These are phyloP conservation scores for Erysimum cheiri DNA, from an alignment of 441 rosid species.

Conservation along the genomic window DNA sequence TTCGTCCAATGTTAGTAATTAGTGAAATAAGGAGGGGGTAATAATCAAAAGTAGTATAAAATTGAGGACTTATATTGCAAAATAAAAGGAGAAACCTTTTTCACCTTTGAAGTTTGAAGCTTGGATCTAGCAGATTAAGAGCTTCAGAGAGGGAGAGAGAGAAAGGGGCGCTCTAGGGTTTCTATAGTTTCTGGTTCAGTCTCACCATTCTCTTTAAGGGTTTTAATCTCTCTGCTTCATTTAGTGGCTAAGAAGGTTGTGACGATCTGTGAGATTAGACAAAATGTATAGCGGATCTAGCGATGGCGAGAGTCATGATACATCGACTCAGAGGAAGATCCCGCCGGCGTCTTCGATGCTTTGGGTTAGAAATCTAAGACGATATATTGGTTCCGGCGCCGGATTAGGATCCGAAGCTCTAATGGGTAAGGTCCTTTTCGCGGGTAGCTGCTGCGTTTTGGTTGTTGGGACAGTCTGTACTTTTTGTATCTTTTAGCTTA, in stretches of 20 bases:
- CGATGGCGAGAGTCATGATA: constrained; percentile 92
- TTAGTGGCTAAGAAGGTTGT: constrained; percentile 12
- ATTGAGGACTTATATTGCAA: constrained; percentile 12
- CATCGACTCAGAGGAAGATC: constrained; percentile 81
- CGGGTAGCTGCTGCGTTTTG: neutral
- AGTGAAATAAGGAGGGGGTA: neutral
- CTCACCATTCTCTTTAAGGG: constrained; percentile 3
- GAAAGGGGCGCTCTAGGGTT: constrained; percentile 38
- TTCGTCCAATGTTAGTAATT: neutral
- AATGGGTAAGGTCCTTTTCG: constrained; percentile 67
- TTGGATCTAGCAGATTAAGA: constrained; percentile 36
- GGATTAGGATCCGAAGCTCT: constrained; percentile 98
- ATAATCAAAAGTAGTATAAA: constrained; percentile 3
- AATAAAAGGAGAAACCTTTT: constrained; percentile 18
- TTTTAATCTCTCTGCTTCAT: constrained; percentile 24
- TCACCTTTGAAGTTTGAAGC: constrained; percentile 38
- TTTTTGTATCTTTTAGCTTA: no score
- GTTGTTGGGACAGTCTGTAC: constrained; percentile 12
- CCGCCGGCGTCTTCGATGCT: constrained; percentile 94
- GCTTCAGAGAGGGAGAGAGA: constrained; percentile 33
- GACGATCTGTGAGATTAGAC: constrained; percentile 35
- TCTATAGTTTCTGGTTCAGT: constrained; percentile 17
- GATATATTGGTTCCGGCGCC: constrained; percentile 92
- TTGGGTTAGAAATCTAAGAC: constrained; percentile 93
- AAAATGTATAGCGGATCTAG: constrained; percentile 93